These are phyloP conservation scores for Teunomyces gatunensis DNA, from an alignment of 805 yeast species.

Conservation along the genomic window DNA sequence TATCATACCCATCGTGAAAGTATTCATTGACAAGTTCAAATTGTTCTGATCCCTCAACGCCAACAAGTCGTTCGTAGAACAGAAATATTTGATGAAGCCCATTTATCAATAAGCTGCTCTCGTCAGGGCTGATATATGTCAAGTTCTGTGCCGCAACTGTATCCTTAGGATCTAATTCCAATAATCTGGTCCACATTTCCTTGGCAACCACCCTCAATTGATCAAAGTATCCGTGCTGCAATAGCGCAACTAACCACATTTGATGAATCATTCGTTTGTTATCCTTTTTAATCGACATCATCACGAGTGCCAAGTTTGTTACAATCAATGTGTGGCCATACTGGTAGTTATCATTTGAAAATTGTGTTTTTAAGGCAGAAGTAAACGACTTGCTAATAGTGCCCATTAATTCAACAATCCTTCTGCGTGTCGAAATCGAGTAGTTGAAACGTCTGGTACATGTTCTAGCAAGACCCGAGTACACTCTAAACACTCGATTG, in stretches of 20 bases:
- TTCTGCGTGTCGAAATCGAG: conserved; percentile 26
- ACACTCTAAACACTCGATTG: background rate
- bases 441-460: conserved; percentile 7
- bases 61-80: conserved; percentile 44
- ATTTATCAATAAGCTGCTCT: conserved; percentile 37
- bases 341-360: conserved; percentile 15
- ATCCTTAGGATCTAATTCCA: conserved; percentile 11
- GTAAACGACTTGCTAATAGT: conserved; percentile 25
- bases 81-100: conserved; percentile 43
- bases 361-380: conserved; percentile 18
- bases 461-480: background rate
- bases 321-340: conserved; percentile 33
- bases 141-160: conserved; percentile 23
- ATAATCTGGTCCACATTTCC: conserved; percentile 19
- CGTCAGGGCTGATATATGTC: conserved; percentile 36
- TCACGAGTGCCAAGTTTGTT: conserved; percentile 31
- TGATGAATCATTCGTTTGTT: conserved; percentile 29
- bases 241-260: conserved; percentile 44
- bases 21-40: background rate
- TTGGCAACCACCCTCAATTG: conserved; percentile 24
- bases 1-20: background rate
- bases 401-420: conserved; percentile 38
- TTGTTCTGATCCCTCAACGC: conserved; percentile 18
- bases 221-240: conserved; percentile 49
- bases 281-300: conserved; percentile 25